Conservation (phyloP, 257 asterid species). For the Lycium ferocissimum region DNA sequence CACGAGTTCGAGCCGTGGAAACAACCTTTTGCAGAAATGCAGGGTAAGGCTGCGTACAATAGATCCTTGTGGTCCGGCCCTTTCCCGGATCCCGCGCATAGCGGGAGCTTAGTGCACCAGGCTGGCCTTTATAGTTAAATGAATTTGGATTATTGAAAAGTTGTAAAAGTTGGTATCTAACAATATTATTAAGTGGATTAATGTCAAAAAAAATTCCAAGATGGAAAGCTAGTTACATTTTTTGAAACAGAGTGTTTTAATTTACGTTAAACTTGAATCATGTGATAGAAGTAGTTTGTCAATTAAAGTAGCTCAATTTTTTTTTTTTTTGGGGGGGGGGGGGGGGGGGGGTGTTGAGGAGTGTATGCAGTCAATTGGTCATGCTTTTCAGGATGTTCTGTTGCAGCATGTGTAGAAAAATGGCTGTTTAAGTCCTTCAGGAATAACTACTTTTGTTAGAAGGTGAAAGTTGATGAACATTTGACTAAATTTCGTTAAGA, state of each 20-base stretch:
- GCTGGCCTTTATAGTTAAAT: too few relatives aligned
- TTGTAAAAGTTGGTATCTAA: neutral
- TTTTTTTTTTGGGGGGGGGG: neutral
- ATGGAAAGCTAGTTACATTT: neutral
- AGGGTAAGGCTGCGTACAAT: too few relatives aligned
- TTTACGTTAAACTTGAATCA: neutral
- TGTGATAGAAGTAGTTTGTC: neutral
- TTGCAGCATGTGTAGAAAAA: neutral
- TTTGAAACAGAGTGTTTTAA: neutral
- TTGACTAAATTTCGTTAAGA: neutral
- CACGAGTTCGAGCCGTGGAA: too few relatives aligned
- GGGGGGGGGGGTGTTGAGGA: neutral
- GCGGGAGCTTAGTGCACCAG: too few relatives aligned
- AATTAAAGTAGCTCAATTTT: neutral
- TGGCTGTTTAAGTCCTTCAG: neutral
- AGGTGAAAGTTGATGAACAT: neutral
- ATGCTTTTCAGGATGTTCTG: neutral
- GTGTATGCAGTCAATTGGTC: too few relatives aligned
- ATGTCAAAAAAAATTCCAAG: neutral
- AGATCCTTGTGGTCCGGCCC: too few relatives aligned
- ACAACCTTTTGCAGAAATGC: too few relatives aligned
- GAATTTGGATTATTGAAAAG: neutral
- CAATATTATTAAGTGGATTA: neutral
- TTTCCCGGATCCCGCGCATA: too few relatives aligned
- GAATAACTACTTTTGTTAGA: neutral